Base-by-base conservation (phyloP, 805 yeast genomes). In the Vanderwaltozyma verrucispora region DNA sequence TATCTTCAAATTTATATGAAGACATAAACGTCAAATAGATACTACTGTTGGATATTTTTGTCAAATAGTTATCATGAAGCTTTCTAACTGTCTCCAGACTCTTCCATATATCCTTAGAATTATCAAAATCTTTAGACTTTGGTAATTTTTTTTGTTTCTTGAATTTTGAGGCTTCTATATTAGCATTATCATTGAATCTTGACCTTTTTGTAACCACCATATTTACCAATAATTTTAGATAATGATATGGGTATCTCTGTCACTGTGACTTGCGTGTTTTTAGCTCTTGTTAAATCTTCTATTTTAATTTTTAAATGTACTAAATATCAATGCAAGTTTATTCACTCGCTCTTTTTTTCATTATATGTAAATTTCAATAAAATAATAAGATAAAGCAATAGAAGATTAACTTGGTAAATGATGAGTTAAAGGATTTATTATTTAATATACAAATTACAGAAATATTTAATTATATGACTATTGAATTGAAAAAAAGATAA, bases 91-190 rank as follows among this genome's bases (percentile, higher is more conserved):
- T 41, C 29, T 52, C 53, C 15, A 54, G 32, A 15, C 39, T 50
- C 28, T 47, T 42, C 56, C 56, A 51, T 7, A 54, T 37, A 36
- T 51, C 56, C 26, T 52, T 54, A 1, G 48, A 36, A 30, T 47
- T 51, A 28, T 38, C 41, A 13, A 5, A 14, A 12, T 38, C 41
- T 3, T 19, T 28, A 12, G 19, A 18, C 17, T 35, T 27, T 13
- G 12, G 13, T 14, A 16, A 9, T 18, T n/a, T 31, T 15, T 20
- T 29, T 27, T 29, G 28, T 16, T 34, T 33, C 28, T 36, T 36
- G 4, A 27, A 24, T 3, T 16, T 13, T 18, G 11, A n/a, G 3
- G 31, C 15, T 3, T 17, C 28, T 5, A 15, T 33, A 12, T 14
- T 5, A 16, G 33, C 28, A n/a, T n/a, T n/a, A 12, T 37, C 50